Conservation (phyloP, 73 alveolate species). For the Tetrahymena malaccensis region DNA sequence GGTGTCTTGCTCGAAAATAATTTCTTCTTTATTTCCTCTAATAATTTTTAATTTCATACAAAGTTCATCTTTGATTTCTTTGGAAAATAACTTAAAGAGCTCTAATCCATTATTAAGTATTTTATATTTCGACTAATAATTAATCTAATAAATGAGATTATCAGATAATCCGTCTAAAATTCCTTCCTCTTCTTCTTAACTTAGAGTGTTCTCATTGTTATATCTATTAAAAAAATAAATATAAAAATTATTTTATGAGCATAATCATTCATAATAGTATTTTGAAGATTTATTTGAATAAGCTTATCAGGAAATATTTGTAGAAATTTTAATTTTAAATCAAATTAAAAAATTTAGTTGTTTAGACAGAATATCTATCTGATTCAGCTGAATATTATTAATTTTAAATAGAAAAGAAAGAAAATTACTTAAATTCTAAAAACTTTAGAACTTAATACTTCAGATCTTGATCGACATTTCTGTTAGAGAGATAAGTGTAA, state of each 20-base stretch:
- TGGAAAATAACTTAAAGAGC: neutral
- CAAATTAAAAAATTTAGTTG: no score
- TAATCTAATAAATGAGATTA: neutral
- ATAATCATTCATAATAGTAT: no score
- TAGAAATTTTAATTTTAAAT: no score
- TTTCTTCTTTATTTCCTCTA: neutral
- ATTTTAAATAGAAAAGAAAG: neutral
- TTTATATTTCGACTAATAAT: neutral
- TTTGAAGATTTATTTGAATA: no score
- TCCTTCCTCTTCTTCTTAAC: neutral
- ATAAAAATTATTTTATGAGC: no score
- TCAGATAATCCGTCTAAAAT: neutral
- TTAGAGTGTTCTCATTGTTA: neutral
- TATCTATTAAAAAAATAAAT: neutral
- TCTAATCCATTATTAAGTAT: neutral
- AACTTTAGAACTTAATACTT: neutral
- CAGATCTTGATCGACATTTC: neutral
- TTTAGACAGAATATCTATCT: no score
- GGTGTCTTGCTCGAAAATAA: neutral
- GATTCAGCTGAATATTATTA: no score
- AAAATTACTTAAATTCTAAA: neutral
- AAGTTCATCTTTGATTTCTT: neutral
- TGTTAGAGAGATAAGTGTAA: neutral
- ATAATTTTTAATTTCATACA: neutral
- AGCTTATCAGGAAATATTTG: no score